Evolutionary conservation across 805 yeast species (phyloP).

Genomic region (Metschnikowia koreensis): DNA sequence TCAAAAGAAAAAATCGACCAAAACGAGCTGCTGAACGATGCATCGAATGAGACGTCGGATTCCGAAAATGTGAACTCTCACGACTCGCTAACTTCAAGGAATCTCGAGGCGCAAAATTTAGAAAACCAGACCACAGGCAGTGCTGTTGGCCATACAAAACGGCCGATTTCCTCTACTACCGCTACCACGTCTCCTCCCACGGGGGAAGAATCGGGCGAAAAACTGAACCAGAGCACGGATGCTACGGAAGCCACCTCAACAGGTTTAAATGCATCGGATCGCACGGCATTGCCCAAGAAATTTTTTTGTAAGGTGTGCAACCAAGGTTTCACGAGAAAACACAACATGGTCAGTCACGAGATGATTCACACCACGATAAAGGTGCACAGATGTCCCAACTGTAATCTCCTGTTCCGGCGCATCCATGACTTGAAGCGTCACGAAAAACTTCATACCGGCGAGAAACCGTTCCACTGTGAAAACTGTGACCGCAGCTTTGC

Average conservation of each 20-base stretch:
- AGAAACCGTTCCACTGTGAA: conserved; percentile 61
- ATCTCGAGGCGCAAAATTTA: conserved; percentile 3
- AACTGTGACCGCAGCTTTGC: conserved; percentile 67
- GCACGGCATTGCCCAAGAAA: conserved; percentile 22
- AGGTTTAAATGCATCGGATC: neutral
- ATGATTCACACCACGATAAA: conserved; percentile 63
- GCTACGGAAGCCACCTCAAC: conserved; percentile 2
- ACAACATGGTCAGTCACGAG: conserved; percentile 70
- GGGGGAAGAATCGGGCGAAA: conserved; percentile 5
- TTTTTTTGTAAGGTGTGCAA: conserved; percentile 58
- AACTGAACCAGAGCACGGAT: conserved; percentile 1
- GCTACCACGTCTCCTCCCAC: conserved; percentile 9
- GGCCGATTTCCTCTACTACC: neutral
- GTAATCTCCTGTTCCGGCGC: conserved; percentile 63
- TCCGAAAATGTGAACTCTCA: conserved; percentile 10
- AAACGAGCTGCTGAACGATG: conserved; percentile 20
- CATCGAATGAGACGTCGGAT: conserved; percentile 21
- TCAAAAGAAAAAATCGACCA: conserved; percentile 12
- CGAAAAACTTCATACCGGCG: conserved; percentile 72
- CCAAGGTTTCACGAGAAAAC: conserved; percentile 67
- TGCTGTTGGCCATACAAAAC: neutral
- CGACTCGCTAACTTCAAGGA: conserved; percentile 9
- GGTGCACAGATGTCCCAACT: conserved; percentile 62
- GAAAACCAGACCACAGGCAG: neutral
- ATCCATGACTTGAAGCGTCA: conserved; percentile 77